phyloP scores from a whole-genome alignment of 106 monocot species.

The Dendrobium chrysotoxum region DNA sequence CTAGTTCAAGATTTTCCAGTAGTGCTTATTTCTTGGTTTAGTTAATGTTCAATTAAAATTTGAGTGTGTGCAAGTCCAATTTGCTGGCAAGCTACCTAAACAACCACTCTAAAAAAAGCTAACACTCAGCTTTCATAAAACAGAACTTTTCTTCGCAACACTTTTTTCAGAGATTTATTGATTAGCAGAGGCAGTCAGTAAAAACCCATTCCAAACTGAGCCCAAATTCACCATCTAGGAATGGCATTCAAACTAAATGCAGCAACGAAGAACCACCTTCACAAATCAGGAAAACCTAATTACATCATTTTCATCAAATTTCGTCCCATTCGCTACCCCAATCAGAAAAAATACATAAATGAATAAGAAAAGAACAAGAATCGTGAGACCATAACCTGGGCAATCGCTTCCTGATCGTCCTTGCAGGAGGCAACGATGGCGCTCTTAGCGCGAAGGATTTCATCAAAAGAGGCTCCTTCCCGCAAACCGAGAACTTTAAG shows the following conservation, averaged over 20 bases:
- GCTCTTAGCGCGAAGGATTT: constrained; percentile 89
- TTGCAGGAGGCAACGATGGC: constrained; percentile 52
- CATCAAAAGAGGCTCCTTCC: constrained; percentile 85
- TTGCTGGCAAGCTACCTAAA: too few relatives aligned
- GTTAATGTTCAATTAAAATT: too few relatives aligned
- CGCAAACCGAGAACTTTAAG: constrained; percentile 76
- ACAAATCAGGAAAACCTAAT: background rate
- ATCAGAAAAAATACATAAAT: background rate
- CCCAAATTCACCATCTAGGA: background rate
- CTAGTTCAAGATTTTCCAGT: too few relatives aligned
- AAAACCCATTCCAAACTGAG: background rate
- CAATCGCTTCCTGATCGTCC: constrained; percentile 66
- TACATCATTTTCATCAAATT: background rate
- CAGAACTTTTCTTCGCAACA: background rate
- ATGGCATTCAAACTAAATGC: background rate
- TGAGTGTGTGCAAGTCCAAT: too few relatives aligned
- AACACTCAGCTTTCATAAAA: too few relatives aligned
- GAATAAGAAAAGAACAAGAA: background rate
- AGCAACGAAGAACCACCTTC: background rate
- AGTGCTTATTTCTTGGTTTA: too few relatives aligned
- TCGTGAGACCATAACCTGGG: constrained; percentile 35
- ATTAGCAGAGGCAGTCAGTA: background rate
- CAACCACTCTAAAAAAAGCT: too few relatives aligned
- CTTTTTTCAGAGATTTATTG: background rate
- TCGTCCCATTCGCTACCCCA: background rate